phyloP scores from a whole-genome alignment of 2,329 filamentous ascomycete species.

The Didymella keratinophila region DNA sequence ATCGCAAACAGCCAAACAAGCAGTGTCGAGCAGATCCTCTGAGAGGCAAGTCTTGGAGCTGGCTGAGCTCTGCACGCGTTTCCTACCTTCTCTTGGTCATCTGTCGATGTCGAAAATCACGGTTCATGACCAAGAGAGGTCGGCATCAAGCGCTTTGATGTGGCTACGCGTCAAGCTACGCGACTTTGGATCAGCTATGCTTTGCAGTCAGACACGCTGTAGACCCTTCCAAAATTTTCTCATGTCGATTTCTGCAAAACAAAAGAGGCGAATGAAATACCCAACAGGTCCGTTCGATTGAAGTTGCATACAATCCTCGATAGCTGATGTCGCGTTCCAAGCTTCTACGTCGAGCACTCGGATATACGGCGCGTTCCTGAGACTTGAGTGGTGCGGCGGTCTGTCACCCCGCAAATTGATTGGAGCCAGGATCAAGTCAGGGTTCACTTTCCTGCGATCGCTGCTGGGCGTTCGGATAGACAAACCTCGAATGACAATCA shows the following conservation, averaged over 20 bases:
- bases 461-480: conserved; percentile 3
- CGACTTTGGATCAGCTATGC: neutral
- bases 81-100: no score
- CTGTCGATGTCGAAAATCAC: neutral
- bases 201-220: neutral
- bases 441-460: conserved; percentile 12
- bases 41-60: neutral
- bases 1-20: neutral
- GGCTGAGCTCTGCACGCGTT: neutral
- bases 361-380: conserved; percentile 11
- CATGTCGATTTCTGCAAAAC: no score
- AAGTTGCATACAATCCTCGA: no score
- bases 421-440: conserved; percentile 9
- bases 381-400: conserved; percentile 5
- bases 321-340: neutral
- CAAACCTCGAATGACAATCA: neutral
- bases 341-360: neutral
- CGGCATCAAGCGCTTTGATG: neutral
- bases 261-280: neutral
- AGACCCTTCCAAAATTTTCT: no score
- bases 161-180: neutral
- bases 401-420: conserved; percentile 15
- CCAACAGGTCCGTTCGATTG: no score
- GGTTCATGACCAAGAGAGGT: no score
- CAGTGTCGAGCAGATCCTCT: neutral